phyloP scores from a whole-genome alignment of 2,329 filamentous ascomycete genomes.

The Xylariaceae sp. region DNA sequence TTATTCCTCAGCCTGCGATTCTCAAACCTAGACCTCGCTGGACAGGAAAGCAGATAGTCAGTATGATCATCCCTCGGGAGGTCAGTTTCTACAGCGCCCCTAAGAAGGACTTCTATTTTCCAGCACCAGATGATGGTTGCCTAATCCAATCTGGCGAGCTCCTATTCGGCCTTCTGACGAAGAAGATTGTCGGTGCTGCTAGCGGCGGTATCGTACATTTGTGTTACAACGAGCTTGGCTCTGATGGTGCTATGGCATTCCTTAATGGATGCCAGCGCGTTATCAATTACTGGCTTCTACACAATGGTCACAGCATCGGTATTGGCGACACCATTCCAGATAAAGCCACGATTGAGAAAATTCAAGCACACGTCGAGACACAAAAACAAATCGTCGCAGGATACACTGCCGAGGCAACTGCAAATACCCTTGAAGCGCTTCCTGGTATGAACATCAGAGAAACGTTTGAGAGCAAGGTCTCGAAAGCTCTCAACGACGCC shows the following conservation, averaged over 20 bases:
- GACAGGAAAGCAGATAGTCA: constrained; percentile 98
- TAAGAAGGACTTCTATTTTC: not conserved
- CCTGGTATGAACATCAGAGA: constrained; percentile 98
- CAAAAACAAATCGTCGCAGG: constrained; percentile 77
- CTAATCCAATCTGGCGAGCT: constrained; percentile 83
- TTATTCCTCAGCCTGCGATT: constrained; percentile 91
- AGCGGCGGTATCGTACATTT: constrained; percentile 91
- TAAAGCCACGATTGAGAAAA: constrained; percentile 73
- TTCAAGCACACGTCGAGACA: constrained; percentile 74
- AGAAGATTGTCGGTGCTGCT: constrained; percentile 90
- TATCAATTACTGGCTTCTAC: constrained; percentile 94
- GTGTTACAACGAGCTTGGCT: constrained; percentile 91
- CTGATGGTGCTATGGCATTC: constrained; percentile 83
- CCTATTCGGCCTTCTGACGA: constrained; percentile 84
- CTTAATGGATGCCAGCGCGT: constrained; percentile 94
- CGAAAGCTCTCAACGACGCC: constrained; percentile 86
- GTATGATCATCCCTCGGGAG: constrained; percentile 82
- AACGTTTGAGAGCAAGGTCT: constrained; percentile 96
- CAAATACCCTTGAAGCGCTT: constrained; percentile 82
- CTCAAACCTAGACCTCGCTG: constrained; percentile 86
- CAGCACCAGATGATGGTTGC: constrained; percentile 62
- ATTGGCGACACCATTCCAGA: constrained; percentile 98
- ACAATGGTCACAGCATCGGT: constrained; percentile 95
- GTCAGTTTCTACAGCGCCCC: constrained; percentile 67
- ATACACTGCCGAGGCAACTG: constrained; percentile 73